Conservation (phyloP, 768 basidiomycete species). For the Russula emetica region DNA sequence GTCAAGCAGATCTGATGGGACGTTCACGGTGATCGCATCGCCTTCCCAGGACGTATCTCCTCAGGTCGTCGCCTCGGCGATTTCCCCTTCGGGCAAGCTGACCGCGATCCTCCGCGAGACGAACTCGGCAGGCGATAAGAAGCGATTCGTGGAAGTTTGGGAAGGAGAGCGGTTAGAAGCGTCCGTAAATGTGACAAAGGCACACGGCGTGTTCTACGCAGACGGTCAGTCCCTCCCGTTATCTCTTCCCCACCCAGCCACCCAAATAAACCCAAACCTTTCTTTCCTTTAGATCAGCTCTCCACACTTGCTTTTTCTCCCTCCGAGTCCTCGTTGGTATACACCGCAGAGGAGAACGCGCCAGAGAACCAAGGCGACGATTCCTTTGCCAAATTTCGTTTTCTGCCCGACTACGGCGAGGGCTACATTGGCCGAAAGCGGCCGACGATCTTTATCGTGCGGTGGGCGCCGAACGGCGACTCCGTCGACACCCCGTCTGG, state of each 20-base stretch:
- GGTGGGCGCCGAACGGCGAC: slow-evolving; percentile 7
- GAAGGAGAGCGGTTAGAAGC: slow-evolving; percentile 27
- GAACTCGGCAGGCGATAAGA: slow-evolving; percentile 20
- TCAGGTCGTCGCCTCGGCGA: slow-evolving; percentile 25
- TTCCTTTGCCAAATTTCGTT: slow-evolving; percentile 23
- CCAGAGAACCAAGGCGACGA: slow-evolving; percentile 19
- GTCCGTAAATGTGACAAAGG: slow-evolving; percentile 27
- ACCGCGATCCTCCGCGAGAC: slow-evolving; percentile 31
- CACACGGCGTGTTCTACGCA: slow-evolving; percentile 31
- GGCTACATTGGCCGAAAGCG: slow-evolving; percentile 21
- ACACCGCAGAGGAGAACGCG: slow-evolving; percentile 25
- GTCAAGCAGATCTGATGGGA: slow-evolving; percentile 13
- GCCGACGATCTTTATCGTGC: slow-evolving; percentile 21
- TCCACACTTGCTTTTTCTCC: slow-evolving; percentile 24
- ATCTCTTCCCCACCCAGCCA: too few species aligned
- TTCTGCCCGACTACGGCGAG: slow-evolving; percentile 25
- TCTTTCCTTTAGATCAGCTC: slow-evolving; percentile 18
- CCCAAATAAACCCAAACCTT: background rate
- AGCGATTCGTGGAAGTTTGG: slow-evolving; percentile 34
- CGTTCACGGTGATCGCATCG: slow-evolving; percentile 20
- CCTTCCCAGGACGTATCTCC: slow-evolving; percentile 26
- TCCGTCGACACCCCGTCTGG: background rate
- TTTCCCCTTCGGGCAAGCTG: slow-evolving; percentile 30
- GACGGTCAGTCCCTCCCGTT: slow-evolving; percentile 29
- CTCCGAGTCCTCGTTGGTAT: slow-evolving; percentile 25